phyloP scores from a whole-genome alignment of 805 yeast species.

The Pichia kluyveri region DNA sequence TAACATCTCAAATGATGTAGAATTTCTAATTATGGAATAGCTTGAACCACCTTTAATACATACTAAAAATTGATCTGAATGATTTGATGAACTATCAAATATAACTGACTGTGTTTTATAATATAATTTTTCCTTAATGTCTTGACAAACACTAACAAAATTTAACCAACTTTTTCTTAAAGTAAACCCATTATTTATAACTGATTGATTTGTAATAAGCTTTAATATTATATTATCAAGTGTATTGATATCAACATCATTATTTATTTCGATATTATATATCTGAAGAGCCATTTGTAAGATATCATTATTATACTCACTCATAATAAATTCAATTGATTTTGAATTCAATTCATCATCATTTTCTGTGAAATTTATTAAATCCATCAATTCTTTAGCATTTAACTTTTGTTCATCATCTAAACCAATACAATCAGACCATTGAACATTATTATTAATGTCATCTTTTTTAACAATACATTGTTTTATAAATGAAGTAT shows the following conservation, averaged over 20 bases:
- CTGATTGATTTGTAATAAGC: background rate
- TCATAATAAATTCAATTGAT: constrained; percentile 38
- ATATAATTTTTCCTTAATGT: constrained; percentile 44
- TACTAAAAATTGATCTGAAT: constrained; percentile 17
- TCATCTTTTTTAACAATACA: constrained; percentile 9
- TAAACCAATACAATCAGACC: constrained; percentile 12
- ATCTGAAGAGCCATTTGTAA: constrained; percentile 11
- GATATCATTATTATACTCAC: constrained; percentile 43
- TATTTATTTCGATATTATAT: background rate
- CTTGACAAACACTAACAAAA: constrained; percentile 64
- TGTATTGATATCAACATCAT: background rate
- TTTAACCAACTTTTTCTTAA: constrained; percentile 28
- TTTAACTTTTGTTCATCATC: constrained; percentile 3
- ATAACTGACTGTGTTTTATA: constrained; percentile 45
- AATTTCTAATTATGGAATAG: constrained; percentile 26
- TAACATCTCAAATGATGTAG: constrained; percentile 27
- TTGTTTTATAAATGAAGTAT: constrained; percentile 14
- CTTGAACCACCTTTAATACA: constrained; percentile 27
- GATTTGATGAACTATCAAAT: constrained; percentile 10
- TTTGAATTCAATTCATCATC: constrained; percentile 24
- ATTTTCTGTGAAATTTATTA: constrained; percentile 5
- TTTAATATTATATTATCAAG: background rate
- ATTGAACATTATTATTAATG: constrained; percentile 2
- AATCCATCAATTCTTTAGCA: constrained; percentile 8
- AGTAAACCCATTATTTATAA: background rate